Conservation (phyloP, 1,139 yeast species). For the Zygotorulaspora mrakii region DNA sequence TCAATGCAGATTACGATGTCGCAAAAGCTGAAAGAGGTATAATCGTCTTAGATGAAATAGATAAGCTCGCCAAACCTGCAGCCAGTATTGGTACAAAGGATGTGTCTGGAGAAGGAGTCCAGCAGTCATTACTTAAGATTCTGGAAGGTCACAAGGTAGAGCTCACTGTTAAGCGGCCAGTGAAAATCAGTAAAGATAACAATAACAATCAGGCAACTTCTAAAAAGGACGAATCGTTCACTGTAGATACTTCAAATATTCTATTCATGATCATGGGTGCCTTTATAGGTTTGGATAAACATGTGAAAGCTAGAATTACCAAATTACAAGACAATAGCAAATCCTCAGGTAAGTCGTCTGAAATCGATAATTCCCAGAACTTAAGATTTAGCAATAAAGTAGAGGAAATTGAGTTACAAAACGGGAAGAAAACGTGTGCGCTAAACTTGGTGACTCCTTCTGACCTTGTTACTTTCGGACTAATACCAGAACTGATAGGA, state of each 20-base stretch:
- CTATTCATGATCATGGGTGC: constrained; percentile 55
- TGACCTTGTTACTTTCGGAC: constrained; percentile 46
- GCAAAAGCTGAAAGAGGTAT: constrained; percentile 50
- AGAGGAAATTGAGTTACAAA: constrained; percentile 36
- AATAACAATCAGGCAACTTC: constrained; percentile 35
- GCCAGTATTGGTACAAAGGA: constrained; percentile 47
- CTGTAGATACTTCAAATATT: constrained; percentile 50
- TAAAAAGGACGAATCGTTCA: constrained; percentile 41
- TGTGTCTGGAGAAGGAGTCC: constrained; percentile 58
- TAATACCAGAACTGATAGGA: constrained; percentile 54
- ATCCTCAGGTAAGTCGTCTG: constrained; percentile 5
- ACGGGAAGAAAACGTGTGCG: constrained; percentile 40
- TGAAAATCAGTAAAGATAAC: constrained; percentile 36
- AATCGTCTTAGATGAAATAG: constrained; percentile 52
- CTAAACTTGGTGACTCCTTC: constrained; percentile 44
- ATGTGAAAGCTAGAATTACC: constrained; percentile 40
- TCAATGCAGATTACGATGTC: constrained; percentile 47
- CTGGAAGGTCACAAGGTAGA: constrained; percentile 51
- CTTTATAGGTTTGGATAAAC: constrained; percentile 50
- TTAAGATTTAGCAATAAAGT: constrained; percentile 30
- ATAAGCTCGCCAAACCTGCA: constrained; percentile 48
- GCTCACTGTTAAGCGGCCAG: constrained; percentile 43
- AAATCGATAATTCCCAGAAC: constrained; percentile 16
- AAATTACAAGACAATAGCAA: constrained; percentile 16
- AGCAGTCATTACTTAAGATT: constrained; percentile 50